These are phyloP conservation scores for Eucalyptus pumila DNA, from an alignment of 345 rosid species.

Conservation along the genomic window DNA sequence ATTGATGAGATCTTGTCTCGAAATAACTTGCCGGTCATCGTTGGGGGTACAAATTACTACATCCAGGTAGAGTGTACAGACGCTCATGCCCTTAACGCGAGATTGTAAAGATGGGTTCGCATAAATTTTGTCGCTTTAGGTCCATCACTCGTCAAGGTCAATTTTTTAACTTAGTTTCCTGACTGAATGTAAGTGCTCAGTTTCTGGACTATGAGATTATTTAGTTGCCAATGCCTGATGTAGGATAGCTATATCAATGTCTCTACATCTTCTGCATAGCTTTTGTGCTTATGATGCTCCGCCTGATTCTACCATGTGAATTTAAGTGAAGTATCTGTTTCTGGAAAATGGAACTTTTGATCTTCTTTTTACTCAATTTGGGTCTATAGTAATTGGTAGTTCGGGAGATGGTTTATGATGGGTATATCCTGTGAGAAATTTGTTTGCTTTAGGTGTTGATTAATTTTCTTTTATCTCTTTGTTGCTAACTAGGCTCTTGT, in stretches of 20 bases:
- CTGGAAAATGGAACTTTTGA: background rate
- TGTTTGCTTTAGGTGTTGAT: background rate
- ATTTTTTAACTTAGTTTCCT: background rate
- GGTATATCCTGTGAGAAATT: background rate
- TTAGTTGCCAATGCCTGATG: background rate
- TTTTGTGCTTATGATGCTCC: background rate
- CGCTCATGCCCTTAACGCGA: background rate
- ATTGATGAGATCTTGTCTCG: conserved; percentile 65
- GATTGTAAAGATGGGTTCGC: background rate
- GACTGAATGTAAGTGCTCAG: background rate
- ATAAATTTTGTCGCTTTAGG: background rate
- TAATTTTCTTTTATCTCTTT: background rate
- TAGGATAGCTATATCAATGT: no score
- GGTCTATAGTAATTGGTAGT: background rate
- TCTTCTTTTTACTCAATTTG: background rate
- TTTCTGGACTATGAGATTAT: background rate
- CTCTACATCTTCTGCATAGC: no score
- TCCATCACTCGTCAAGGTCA: background rate
- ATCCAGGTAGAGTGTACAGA: conserved; percentile 50
- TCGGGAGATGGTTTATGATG: background rate
- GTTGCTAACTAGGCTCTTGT: conserved; percentile 56
- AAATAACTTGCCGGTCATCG: conserved; percentile 62
- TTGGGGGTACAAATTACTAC: conserved; percentile 91
- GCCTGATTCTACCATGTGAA: background rate
- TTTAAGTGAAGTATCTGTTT: background rate